Evolutionary conservation across 495 filamentous ascomycete genomes (phyloP).

Genomic region (Aspergillus biplanus): DNA sequence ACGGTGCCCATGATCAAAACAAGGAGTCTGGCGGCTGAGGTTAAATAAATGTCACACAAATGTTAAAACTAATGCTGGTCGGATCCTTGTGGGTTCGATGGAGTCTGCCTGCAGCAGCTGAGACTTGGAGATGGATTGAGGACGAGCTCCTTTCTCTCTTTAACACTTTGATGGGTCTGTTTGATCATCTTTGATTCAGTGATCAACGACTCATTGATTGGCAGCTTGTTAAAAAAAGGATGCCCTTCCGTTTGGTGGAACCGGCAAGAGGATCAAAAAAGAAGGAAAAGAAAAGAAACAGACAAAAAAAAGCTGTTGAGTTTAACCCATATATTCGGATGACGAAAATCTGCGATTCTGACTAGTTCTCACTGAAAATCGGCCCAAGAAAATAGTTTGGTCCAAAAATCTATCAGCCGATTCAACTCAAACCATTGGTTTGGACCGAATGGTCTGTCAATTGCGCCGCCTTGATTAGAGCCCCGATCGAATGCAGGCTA

Average conservation of each 20-base stretch:
- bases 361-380: neutral
- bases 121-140: neutral
- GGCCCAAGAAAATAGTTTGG: conserved; percentile 16
- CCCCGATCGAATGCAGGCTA: conserved; percentile 21
- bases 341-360: conserved; percentile 14
- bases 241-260: neutral
- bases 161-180: neutral
- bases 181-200: neutral
- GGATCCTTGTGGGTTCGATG: conserved; percentile 1
- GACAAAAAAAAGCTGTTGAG: neutral
- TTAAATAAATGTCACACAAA: conserved; percentile 21
- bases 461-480: conserved; percentile 5
- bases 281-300: neutral
- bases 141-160: neutral
- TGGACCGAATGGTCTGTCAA: neutral
- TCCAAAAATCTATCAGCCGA: conserved; percentile 1
- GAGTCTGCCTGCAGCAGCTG: neutral
- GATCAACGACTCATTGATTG: neutral
- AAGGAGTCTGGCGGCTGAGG: conserved; percentile 1
- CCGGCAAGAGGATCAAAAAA: neutral
- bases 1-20: conserved; percentile 9
- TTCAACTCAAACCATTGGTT: neutral
- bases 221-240: neutral
- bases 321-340: conserved; percentile 1
- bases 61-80: conserved; percentile 8